Evolutionary conservation across 1,139 yeast species (phyloP).

Genomic region (Pichia sp.): DNA sequence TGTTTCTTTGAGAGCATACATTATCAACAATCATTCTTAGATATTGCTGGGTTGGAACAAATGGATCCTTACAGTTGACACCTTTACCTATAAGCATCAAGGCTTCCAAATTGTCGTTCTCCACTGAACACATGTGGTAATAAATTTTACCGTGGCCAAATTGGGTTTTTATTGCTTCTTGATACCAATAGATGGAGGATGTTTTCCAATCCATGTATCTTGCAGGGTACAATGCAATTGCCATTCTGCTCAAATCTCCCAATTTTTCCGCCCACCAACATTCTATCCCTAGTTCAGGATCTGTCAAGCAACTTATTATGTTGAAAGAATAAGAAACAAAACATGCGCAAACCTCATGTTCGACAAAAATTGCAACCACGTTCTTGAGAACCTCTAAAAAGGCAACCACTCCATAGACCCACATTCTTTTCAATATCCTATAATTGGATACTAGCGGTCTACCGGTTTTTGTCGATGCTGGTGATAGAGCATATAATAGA

Average conservation of each 20-base stretch:
- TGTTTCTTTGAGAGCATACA: constrained; percentile 67
- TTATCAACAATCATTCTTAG: constrained; percentile 72
- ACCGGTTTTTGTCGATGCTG: constrained; percentile 64
- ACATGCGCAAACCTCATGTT: constrained; percentile 35
- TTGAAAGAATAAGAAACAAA: constrained; percentile 34
- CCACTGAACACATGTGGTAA: constrained; percentile 80
- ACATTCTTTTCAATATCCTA: constrained; percentile 70
- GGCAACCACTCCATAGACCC: constrained; percentile 82
- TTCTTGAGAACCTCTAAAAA: constrained; percentile 75
- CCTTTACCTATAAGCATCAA: constrained; percentile 73
- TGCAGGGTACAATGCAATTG: constrained; percentile 73
- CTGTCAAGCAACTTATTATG: constrained; percentile 33
- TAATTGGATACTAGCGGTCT: constrained; percentile 69
- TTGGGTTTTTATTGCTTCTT: constrained; percentile 61
- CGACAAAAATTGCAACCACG: constrained; percentile 45
- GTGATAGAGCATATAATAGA: constrained; percentile 63
- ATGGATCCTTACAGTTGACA: constrained; percentile 74
- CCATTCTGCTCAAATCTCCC: constrained; percentile 79
- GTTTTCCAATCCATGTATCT: constrained; percentile 77
- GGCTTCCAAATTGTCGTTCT: constrained; percentile 74
- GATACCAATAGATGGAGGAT: constrained; percentile 75
- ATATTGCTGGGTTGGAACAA: constrained; percentile 76
- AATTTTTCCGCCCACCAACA: constrained; percentile 78
- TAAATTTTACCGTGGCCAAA: constrained; percentile 78
- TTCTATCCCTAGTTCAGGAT: constrained; percentile 35